A percentile compares a stretch with the other conserved stretches of the same genome.
Evolutionary conservation across 176 grass and related monocot genomes (phyloP).

Genomic region (Guadua angustifolia): DNA sequence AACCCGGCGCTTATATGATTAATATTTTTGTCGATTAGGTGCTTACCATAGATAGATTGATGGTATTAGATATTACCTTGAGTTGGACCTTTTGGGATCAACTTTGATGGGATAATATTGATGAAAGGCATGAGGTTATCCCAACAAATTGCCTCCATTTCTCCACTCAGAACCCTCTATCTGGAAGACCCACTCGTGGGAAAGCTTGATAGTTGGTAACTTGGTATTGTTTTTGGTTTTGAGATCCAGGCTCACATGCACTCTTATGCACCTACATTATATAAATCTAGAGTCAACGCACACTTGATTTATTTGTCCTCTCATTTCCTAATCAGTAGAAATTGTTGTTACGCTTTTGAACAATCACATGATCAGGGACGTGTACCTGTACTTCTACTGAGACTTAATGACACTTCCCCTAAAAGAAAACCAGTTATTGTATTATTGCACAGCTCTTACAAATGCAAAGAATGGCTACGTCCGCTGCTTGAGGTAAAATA

Average conservation of each 20-base stretch:
- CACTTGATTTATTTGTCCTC: conserved; percentile 21
- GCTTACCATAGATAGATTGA: background rate
- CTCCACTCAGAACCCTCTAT: background rate
- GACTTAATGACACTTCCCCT: conserved; percentile 53
- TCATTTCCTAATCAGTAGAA: conserved; percentile 21
- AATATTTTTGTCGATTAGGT: background rate
- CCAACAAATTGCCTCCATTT: background rate
- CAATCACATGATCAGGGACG: conserved; percentile 74
- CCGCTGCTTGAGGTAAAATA: conserved; percentile 84
- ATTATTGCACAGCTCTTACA: conserved; percentile 91
- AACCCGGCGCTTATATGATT: background rate
- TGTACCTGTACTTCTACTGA: conserved; percentile 80
- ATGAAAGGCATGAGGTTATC: background rate
- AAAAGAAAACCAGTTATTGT: conserved; percentile 79
- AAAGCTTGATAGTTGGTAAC: background rate
- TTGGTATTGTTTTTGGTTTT: background rate
- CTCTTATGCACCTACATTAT: too few relatives aligned
- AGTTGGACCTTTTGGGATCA: background rate
- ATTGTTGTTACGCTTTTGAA: background rate
- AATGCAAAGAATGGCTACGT: conserved; percentile 92
- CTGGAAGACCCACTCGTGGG: background rate
- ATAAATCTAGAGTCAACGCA: background rate
- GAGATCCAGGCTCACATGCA: conserved; percentile 37
- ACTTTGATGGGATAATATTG: background rate
- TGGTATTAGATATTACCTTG: background rate